Evolutionary conservation across 495 filamentous ascomycete species (phyloP), one percentile per base, ranked within the genome.

Genomic region (Monascus purpureus): DNA sequence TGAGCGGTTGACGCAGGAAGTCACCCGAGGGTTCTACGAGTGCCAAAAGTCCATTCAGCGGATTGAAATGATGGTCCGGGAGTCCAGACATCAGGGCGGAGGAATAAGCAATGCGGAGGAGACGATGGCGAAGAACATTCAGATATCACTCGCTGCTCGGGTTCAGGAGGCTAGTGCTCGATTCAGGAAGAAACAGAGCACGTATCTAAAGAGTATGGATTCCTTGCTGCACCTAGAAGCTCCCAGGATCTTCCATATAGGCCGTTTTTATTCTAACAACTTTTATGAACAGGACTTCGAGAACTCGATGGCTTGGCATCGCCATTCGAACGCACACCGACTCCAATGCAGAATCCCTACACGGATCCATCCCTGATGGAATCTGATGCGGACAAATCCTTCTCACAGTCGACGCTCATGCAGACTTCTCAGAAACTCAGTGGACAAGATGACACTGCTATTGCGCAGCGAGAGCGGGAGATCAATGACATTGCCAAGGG

Each of bases 401-500:
- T 87, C 52, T 94, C 90, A 2, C 84, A 94, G 52, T 77, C 81
- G 0, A 82, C 86, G 0, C 68, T 97, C 5, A 71, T 74, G 49
- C 83, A 93, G 49, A 76, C 75, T 2, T 63, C 67, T 7, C 74
- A 81, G 41, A 73, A 75, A 31, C 63, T 70, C 13, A 65, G 78
- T 4, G 74, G 80, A 15, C 75, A 75, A 34, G 87, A 92, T 46
- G 90, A 96, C 45, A 65, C 74, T 1, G 77, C 71, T 9, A 97
- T 97, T 42, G 73, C 75, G 34, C 90, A 95, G 49, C 80, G 90
- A 32, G 90, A 97, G 57, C 72, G 77, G n/a, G 90, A 95, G 49
- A 97, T 97, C 55, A 90, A 87, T 37, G 84, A 94, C 38, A 96
- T 97, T 38, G 90, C 90, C 0, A 85, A 93, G 46, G 90, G 90